Evolutionary conservation across 78 protist species (phyloP).

Genomic region (Speleostelium caveatum): DNA sequence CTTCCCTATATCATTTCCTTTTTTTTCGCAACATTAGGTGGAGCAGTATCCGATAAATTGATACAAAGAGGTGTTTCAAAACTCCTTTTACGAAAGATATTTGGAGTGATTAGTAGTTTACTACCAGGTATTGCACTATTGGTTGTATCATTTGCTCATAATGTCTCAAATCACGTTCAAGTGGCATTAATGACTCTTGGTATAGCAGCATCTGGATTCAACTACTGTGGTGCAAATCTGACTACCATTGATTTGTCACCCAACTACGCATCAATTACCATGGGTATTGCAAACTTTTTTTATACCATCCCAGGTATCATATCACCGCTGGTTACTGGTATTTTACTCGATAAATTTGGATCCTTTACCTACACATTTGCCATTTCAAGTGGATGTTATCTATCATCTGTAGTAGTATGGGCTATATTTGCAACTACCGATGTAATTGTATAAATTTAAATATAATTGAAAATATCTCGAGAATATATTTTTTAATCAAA

Average conservation of each 20-base stretch:
- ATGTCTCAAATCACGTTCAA: not conserved
- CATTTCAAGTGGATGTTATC: constrained; percentile 17
- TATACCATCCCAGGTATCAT: constrained; percentile 55
- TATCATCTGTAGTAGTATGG: constrained; percentile 43
- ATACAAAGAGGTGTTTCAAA: constrained; percentile 16
- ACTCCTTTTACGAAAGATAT: constrained; percentile 13
- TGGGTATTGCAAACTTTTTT: constrained; percentile 57
- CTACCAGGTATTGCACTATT: constrained; percentile 48
- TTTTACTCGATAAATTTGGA: constrained; percentile 3
- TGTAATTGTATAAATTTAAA: constrained; percentile 31
- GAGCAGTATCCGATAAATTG: constrained; percentile 6
- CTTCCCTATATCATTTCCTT: constrained; percentile 34
- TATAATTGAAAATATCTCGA: not conserved
- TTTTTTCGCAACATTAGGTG: not conserved
- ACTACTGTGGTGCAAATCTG: constrained; percentile 7
- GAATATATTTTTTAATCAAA: no score
- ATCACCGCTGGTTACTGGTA: constrained; percentile 31
- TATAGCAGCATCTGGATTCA: constrained; percentile 27
- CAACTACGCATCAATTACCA: constrained; percentile 10
- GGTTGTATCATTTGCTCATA: constrained; percentile 1
- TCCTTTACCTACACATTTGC: constrained; percentile 15
- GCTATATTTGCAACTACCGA: constrained; percentile 18
- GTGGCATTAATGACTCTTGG: constrained; percentile 1
- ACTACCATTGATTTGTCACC: constrained; percentile 38
- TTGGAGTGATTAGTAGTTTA: constrained; percentile 4